Evolutionary conservation across 495 filamentous ascomycete species (phyloP).

Genomic region (Poronia punctata): DNA sequence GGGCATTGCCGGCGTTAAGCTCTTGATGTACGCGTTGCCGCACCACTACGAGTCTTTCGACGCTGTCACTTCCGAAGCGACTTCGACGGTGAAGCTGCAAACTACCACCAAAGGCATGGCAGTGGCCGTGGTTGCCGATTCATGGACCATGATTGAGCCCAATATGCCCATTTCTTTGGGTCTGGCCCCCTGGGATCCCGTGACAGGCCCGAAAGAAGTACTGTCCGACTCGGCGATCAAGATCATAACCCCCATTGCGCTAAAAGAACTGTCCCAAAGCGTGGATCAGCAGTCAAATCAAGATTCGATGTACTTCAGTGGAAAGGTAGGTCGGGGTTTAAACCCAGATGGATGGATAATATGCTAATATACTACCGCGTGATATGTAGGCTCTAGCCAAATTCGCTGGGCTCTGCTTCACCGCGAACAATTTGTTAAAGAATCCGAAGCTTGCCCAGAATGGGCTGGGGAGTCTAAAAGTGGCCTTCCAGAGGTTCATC

Average conservation of each 20-base stretch:
- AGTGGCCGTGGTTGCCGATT: constrained; percentile 63
- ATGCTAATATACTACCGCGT: background rate
- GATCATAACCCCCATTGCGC: constrained; percentile 51
- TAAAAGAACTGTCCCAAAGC: constrained; percentile 63
- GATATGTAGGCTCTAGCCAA: constrained; percentile 65
- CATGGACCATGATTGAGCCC: constrained; percentile 71
- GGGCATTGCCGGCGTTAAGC: constrained; percentile 46
- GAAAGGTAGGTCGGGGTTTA: constrained; percentile 52
- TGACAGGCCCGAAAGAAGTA: constrained; percentile 39
- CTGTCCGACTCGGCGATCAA: constrained; percentile 47
- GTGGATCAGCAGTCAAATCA: constrained; percentile 64
- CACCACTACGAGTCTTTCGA: constrained; percentile 79
- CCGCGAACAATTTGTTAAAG: constrained; percentile 57
- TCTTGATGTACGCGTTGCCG: constrained; percentile 85
- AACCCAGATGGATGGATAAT: background rate
- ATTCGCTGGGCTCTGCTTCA: constrained; percentile 68
- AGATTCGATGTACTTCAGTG: constrained; percentile 91
- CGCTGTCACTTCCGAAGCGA: constrained; percentile 41
- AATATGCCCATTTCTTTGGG: constrained; percentile 67
- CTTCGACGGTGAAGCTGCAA: constrained; percentile 56
- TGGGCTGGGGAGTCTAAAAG: constrained; percentile 63
- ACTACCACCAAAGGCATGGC: constrained; percentile 85
- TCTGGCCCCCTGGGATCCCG: constrained; percentile 66
- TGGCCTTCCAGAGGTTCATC: constrained; percentile 67
- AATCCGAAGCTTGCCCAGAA: constrained; percentile 52